Conservation (phyloP, 345 rosid species). For the Hevea brasiliensis region DNA sequence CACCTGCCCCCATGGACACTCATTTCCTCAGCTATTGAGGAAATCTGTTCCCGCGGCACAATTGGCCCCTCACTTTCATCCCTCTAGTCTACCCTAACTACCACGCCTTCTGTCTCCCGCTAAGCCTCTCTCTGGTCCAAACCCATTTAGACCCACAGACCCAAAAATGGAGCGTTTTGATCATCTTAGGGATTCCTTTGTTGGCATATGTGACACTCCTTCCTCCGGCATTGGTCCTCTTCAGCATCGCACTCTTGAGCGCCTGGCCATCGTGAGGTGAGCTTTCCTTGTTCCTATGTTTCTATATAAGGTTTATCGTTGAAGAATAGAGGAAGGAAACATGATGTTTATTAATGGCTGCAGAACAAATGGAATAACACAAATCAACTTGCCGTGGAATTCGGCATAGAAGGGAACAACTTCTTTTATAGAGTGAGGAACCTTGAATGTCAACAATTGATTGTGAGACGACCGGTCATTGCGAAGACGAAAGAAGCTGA, state of each 20-base stretch:
- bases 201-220: conserved; percentile 58
- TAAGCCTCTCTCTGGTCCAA: conserved; percentile 52
- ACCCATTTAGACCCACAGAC: conserved; percentile 33
- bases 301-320: background rate
- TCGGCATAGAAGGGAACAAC: conserved; percentile 66
- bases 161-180: conserved; percentile 46
- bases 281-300: background rate
- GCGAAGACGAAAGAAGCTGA: conserved; percentile 68
- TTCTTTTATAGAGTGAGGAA: conserved; percentile 63
- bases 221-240: conserved; percentile 34
- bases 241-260: conserved; percentile 65
- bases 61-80: conserved; percentile 37
- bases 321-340: background rate
- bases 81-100: conserved; percentile 15
- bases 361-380: conserved; percentile 77
- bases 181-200: conserved; percentile 59
- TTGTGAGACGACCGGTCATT: conserved; percentile 70
- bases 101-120: conserved; percentile 24
- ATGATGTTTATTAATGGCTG: conserved; percentile 13
- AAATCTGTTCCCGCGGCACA: conserved; percentile 56
- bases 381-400: conserved; percentile 71
- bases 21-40: conserved; percentile 60
- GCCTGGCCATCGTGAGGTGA: conserved; percentile 59
- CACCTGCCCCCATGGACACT: conserved; percentile 43
- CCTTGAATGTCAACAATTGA: conserved; percentile 72